Base-by-base conservation (phyloP, 441 rosid species). In the Arabidopsis lyrata region DNA sequence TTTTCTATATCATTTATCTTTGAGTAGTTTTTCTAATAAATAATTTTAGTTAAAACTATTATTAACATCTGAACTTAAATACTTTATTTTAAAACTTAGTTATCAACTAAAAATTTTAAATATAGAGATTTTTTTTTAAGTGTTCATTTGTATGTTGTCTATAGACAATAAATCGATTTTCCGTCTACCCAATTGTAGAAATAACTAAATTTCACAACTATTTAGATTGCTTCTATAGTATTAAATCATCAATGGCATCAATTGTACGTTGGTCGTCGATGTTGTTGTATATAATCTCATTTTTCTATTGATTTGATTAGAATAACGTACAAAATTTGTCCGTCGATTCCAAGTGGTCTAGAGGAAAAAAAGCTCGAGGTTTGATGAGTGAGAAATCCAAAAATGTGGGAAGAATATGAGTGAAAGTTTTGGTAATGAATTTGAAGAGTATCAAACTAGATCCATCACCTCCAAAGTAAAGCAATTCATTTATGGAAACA, bases 171-270 rank as follows among this genome's bases (percentile, higher is more conserved):
- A 20, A 22, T 13, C 8, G 2, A 39, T 20, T 57, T 57, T 27
- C 5, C 3, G n/a, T 35, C 35, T 14, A 32, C n/a, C 20, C 11
- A 29, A 27, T 7, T 59, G 48, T 44, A 59, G 31, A 59, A 59
- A 36, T 59, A 36, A 14, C 32, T 36, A 18, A 11, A 59, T 18
- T 58, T 20, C 8, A 41, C 20, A 41, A 61, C 13, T 35, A 59
- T 12, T 20, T 36, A 20, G 31, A 20, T 39, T 8, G 4, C 9
- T 61, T 61, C 14, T 61, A 29, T 29, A n/a, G 5, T 53, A 44
- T 62, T 62, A 62, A 10, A 41, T 24, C n/a, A n/a, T 42, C 50
- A 29, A 35, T 48, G 20, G 45, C 45, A 49, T 34, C 45, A 5
- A 22, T 20, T 32, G 14, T 36, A 13, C 18, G 32, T 48, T 64